Percentiles rank a stretch among this genome's conserved stretches.
These are phyloP conservation scores for Diplodia sapinea DNA, from an alignment of 2,329 filamentous ascomycete species.

Conservation along the genomic window DNA sequence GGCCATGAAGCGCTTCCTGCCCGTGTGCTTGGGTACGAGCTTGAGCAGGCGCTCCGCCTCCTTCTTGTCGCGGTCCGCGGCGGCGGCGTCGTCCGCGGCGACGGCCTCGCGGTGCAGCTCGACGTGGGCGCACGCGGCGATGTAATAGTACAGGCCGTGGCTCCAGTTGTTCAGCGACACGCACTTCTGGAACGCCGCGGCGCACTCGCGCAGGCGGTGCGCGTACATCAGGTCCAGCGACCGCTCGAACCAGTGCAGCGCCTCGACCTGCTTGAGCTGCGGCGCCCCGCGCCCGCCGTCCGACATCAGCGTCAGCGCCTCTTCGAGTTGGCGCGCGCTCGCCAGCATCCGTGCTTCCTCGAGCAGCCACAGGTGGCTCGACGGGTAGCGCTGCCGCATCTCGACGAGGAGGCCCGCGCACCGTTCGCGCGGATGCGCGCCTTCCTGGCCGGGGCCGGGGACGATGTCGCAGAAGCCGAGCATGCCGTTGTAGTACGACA, in stretches of 20 bases:
- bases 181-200: constrained; percentile 75
- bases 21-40: constrained; percentile 74
- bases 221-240: constrained; percentile 78
- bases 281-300: constrained; percentile 56
- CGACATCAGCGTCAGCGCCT: constrained; percentile 68
- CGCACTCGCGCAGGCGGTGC: constrained; percentile 76
- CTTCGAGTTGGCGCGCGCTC: constrained; percentile 68
- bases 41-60: constrained; percentile 71
- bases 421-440: constrained; percentile 70
- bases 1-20: constrained; percentile 89
- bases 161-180: constrained; percentile 89
- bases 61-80: constrained; percentile 34
- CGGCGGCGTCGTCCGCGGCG: constrained; percentile 15
- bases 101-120: constrained; percentile 76
- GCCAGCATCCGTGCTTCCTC: constrained; percentile 83
- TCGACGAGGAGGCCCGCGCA: constrained; percentile 70
- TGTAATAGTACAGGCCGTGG: constrained; percentile 86
- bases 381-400: constrained; percentile 80
- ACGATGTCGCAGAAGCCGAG: constrained; percentile 88
- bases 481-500: constrained; percentile 88
- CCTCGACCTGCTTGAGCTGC: constrained; percentile 84
- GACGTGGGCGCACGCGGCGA: constrained; percentile 77
- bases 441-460: constrained; percentile 62
- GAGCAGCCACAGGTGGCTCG: constrained; percentile 82
- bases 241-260: constrained; percentile 83